A percentile compares a stretch with the other conserved stretches of the same genome.
Conservation (phyloP, 164 flowering plant genomes). For the Santalum album region DNA sequence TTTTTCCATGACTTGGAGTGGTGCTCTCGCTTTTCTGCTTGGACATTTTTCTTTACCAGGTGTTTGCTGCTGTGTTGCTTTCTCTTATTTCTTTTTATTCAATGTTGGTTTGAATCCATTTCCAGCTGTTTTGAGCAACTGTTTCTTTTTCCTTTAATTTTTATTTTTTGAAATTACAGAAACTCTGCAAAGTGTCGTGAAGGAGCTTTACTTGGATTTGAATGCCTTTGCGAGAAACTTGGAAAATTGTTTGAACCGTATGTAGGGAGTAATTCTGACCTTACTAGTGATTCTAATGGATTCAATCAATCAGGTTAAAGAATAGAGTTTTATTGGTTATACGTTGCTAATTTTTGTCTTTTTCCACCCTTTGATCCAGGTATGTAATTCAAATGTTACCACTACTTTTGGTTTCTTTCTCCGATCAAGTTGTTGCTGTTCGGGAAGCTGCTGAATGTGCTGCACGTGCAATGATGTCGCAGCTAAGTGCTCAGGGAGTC, state of each 20-base stretch:
- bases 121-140: too few relatives aligned
- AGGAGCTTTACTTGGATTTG: conserved; percentile 92
- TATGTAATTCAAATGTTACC: conserved; percentile 95
- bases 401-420: conserved; percentile 81
- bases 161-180: conserved; percentile 28
- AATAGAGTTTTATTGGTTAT: not conserved
- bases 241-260: conserved; percentile 98
- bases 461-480: conserved; percentile 99
- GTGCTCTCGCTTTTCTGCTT: too few relatives aligned
- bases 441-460: conserved; percentile 99
- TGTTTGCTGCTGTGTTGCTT: too few relatives aligned
- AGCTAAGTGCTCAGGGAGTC: conserved; percentile 92
- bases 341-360: not conserved
- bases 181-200: conserved; percentile 92
- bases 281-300: not conserved
- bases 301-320: not conserved
- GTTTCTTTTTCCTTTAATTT: not conserved
- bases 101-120: not conserved
- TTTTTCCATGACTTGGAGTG: too few relatives aligned
- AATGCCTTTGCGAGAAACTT: conserved; percentile 93
- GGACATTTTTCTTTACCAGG: too few relatives aligned
- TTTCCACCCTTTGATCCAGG: conserved; percentile 30
- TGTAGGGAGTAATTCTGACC: conserved; percentile 13
- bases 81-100: not conserved
- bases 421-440: conserved; percentile 96